Conservation (phyloP, 2,329 filamentous ascomycete genomes). For the Aspergillus latus region DNA sequence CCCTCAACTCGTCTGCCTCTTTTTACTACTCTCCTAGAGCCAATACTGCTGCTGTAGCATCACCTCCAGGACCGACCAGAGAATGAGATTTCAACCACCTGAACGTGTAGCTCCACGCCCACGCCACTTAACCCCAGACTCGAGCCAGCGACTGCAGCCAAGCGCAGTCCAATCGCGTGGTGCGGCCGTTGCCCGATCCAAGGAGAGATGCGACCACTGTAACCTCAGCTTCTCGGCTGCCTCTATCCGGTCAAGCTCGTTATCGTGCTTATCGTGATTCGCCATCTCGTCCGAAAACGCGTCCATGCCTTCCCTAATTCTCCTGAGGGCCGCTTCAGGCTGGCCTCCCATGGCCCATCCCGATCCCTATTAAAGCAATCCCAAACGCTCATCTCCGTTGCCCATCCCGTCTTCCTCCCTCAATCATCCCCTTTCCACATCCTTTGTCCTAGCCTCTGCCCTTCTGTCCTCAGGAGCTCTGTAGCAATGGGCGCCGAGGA, state of each 20-base stretch:
- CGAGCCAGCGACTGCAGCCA: not conserved
- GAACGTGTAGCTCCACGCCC: not conserved
- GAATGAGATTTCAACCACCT: not conserved
- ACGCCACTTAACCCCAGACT: not conserved
- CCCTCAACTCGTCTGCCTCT: too few species aligned
- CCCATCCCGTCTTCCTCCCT: not conserved
- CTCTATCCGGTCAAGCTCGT: conserved; percentile 2
- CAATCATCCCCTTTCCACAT: not conserved
- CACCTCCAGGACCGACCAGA: not conserved
- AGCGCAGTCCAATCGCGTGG: conserved; percentile 1
- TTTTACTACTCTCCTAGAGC: too few species aligned
- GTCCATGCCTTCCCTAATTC: conserved; percentile 3
- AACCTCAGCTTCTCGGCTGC: conserved; percentile 18
- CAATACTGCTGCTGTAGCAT: not conserved
- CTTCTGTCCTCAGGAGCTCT: not conserved
- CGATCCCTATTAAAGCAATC: conserved; percentile 7
- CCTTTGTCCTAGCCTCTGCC: not conserved
- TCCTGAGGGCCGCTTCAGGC: not conserved
- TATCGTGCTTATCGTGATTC: conserved; percentile 8
- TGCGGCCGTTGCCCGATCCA: conserved; percentile 13
- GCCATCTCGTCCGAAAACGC: not conserved
- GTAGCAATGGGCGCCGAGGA: conserved; percentile 12
- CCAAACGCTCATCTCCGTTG: not conserved
- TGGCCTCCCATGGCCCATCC: not conserved
- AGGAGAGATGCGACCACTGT: conserved; percentile 11